Conservation (phyloP, 2,329 filamentous ascomycete species). For the Fusarium redolens region DNA sequence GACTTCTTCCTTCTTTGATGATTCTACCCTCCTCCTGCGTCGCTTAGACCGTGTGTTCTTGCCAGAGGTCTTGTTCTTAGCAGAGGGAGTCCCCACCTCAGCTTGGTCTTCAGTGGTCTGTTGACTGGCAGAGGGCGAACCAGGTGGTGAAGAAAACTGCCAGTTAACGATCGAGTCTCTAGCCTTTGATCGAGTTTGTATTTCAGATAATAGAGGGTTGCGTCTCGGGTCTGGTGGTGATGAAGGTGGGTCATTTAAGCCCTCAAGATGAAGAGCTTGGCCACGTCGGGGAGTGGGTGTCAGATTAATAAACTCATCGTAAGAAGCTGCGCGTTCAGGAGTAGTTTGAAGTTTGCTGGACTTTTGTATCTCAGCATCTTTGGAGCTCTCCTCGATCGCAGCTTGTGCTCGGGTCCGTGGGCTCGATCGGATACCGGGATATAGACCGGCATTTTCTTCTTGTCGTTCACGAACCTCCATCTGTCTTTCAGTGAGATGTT, state of each 20-base stretch:
- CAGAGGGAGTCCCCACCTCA: conserved; percentile 14
- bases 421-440: conserved; percentile 74
- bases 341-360: conserved; percentile 53
- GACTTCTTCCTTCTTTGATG: conserved; percentile 33
- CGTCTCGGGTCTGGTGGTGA: conserved; percentile 67
- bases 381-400: conserved; percentile 24
- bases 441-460: conserved; percentile 72
- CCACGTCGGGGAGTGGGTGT: conserved; percentile 71
- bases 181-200: conserved; percentile 59
- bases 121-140: conserved; percentile 58
- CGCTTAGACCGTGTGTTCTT: conserved; percentile 25
- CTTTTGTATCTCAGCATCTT: conserved; percentile 19
- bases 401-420: conserved; percentile 41
- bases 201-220: conserved; percentile 64
- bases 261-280: conserved; percentile 61
- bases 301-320: conserved; percentile 66
- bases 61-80: background rate
- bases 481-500: conserved; percentile 82
- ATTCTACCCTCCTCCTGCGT: conserved; percentile 30
- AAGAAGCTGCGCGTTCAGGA: conserved; percentile 57
- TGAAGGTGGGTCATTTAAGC: conserved; percentile 65
- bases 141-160: conserved; percentile 69
- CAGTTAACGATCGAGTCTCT: conserved; percentile 55
- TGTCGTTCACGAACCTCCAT: conserved; percentile 82
- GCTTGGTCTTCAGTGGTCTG: conserved; percentile 32